These are phyloP conservation scores for Vigna reflexopilosa DNA, from an alignment of 306 rosid genomes.

Conservation along the genomic window DNA sequence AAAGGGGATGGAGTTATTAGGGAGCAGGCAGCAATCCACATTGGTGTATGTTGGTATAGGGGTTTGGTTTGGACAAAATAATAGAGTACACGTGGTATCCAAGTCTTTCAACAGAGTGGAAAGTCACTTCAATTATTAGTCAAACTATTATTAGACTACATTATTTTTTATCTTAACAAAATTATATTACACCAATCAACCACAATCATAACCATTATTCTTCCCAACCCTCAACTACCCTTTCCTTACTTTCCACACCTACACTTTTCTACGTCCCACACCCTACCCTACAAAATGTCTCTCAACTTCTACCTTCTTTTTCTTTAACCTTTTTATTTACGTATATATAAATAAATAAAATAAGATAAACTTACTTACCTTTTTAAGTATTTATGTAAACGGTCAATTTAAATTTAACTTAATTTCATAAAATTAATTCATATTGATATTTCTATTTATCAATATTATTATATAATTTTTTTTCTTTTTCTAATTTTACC, in stretches of 20 bases:
- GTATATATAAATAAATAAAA: too few relatives aligned
- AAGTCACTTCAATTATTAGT: slow-evolving; percentile 55
- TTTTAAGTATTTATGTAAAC: too few relatives aligned
- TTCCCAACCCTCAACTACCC: slow-evolving; percentile 51
- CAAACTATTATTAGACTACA: slow-evolving; percentile 44
- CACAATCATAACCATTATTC: slow-evolving; percentile 13
- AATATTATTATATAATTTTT: too few relatives aligned
- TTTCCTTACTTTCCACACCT: slow-evolving; percentile 43
- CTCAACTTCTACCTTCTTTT: too few relatives aligned
- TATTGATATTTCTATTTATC: too few relatives aligned
- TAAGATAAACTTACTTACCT: too few relatives aligned
- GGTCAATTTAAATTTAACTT: too few relatives aligned
- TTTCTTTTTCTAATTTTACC: too few relatives aligned
- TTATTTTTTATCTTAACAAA: slow-evolving; percentile 19
- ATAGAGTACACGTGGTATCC: slow-evolving; percentile 49
- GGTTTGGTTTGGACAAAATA: not conserved
- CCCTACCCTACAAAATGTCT: not conserved
- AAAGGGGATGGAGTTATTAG: too few relatives aligned
- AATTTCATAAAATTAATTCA: too few relatives aligned
- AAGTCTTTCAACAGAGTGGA: slow-evolving; percentile 54
- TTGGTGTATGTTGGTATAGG: not conserved
- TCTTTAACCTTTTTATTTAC: too few relatives aligned
- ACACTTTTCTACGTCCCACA: not conserved
- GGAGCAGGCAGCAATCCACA: too few relatives aligned
- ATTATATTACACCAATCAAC: slow-evolving; percentile 48